Base-by-base conservation (phyloP, 176 grass and related monocot genomes). In the Lolium multiflorum region DNA sequence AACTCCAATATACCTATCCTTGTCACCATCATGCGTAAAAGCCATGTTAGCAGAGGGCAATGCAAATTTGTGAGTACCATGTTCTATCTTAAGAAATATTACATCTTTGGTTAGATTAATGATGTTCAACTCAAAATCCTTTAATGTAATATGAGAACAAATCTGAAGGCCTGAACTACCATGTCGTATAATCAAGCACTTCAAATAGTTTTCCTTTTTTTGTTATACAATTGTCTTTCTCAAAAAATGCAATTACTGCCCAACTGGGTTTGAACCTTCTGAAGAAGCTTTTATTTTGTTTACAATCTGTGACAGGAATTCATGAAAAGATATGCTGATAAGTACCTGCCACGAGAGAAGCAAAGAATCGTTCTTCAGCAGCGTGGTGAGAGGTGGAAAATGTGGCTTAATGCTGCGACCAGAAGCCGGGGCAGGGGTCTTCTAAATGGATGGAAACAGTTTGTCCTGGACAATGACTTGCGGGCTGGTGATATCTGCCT, bases 11-110 rank as follows among this genome's bases (percentile, higher is more conserved):
- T 18, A 13, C 46, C 72, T 9, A 39, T 85, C n/a, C 63, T 18
- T 67, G 83, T 62, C 18, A 5, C 13, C 21, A 20, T 77, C 83
- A 85, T 85, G 72, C 3, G 0, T 52, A 84, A 84, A 77, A 13
- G 13, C 47, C 39, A 55, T 31, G 52, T 85, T 66, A 84, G 18
- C 11, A 60, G 73, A 66, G 0, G 0, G 0, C 18, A n/a, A 7
- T 85, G 26, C 46, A 39, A 25, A 18, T 28, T 77, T 74, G 83
- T 77, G 35, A 66, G 83, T 71, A 58, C 37, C 12, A 60, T 65
- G 74, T 65, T 38, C 13, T 20, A 43, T 77, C 74, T 43, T 35
- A 62, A 24, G 24, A 4, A 64, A 25, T 62, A 25, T 62, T 10
- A 25, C 59, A 63, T 25, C 60, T 26, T 63, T 63, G 0, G 3